Evolutionary conservation across 768 basidiomycete genomes (phyloP).

Genomic region (Hortiboletus campestris): DNA sequence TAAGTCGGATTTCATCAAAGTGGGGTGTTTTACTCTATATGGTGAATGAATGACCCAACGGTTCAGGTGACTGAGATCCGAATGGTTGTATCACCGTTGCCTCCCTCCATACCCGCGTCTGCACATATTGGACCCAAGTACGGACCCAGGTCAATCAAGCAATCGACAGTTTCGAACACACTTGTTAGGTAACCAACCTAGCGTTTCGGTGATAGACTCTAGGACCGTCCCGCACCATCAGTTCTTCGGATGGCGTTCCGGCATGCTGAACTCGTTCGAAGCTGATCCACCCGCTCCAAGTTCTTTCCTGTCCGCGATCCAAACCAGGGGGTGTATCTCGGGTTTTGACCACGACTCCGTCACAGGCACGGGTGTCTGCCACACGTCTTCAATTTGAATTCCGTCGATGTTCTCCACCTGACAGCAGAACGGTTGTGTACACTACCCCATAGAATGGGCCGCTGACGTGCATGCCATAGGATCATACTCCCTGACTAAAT

Average conservation of each 20-base stretch:
- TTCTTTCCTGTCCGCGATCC: neutral
- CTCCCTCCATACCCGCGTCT: neutral
- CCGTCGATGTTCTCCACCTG: neutral
- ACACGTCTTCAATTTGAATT: slow-evolving; percentile 11
- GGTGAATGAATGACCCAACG: slow-evolving; percentile 1
- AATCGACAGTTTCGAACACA: neutral
- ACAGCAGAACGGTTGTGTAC: neutral
- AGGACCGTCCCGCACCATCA: neutral
- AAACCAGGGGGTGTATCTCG: neutral
- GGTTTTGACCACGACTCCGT: neutral
- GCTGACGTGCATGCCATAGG: slow-evolving; percentile 3
- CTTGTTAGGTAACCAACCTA: neutral
- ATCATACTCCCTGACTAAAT: neutral
- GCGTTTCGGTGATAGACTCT: neutral
- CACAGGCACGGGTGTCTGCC: neutral
- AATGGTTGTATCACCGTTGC: slow-evolving; percentile 1
- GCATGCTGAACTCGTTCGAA: neutral
- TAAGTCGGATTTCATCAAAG: neutral
- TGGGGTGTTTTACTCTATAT: neutral
- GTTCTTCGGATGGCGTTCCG: slow-evolving; percentile 3
- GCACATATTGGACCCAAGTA: neutral
- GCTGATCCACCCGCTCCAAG: neutral
- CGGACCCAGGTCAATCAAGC: neutral
- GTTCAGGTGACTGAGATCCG: slow-evolving; percentile 14
- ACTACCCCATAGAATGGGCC: neutral